phyloP scores from a whole-genome alignment of 768 basidiomycete species.

The Pleurotus eryngii region DNA sequence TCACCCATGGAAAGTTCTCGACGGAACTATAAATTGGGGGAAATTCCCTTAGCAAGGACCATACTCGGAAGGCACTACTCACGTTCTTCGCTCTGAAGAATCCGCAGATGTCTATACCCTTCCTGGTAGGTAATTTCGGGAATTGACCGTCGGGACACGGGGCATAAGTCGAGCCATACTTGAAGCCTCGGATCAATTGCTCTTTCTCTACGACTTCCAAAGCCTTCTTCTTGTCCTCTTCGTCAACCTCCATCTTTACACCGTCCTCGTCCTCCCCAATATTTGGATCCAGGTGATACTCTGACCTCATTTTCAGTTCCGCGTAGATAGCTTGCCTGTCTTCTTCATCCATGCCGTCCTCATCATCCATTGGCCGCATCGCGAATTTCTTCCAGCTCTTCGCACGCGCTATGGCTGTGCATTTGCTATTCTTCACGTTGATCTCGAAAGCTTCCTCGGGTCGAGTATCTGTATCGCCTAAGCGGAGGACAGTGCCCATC shows the following conservation, averaged over 20 bases:
- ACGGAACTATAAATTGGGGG: conserved; percentile 55
- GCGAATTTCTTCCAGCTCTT: conserved; percentile 80
- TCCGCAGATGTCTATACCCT: conserved; percentile 85
- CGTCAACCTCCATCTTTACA: conserved; percentile 36
- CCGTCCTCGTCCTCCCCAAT: conserved; percentile 31
- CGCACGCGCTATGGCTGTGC: conserved; percentile 65
- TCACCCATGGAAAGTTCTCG: conserved; percentile 83
- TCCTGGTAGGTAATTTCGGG: conserved; percentile 64
- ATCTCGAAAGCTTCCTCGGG: conserved; percentile 76
- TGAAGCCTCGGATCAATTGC: conserved; percentile 77
- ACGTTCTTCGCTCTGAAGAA: conserved; percentile 77
- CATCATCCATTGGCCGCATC: conserved; percentile 31
- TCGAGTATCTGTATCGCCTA: conserved; percentile 71
- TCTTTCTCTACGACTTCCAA: conserved; percentile 69
- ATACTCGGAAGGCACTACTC: conserved; percentile 13
- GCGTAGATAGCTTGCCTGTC: conserved; percentile 32
- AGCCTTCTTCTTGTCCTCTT: conserved; percentile 31
- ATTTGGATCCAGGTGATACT: conserved; percentile 53
- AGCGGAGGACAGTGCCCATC: conserved; percentile 59
- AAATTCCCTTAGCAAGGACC: background rate
- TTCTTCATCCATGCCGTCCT: conserved; percentile 32
- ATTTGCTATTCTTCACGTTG: conserved; percentile 73
- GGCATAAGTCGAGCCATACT: conserved; percentile 86
- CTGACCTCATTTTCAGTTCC: conserved; percentile 44
- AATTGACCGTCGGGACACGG: conserved; percentile 88